Percentiles rank a stretch among this genome's conserved stretches.
Conservation (phyloP, 352 stramenopile genomes). For the Pseudoperonospora humuli region DNA sequence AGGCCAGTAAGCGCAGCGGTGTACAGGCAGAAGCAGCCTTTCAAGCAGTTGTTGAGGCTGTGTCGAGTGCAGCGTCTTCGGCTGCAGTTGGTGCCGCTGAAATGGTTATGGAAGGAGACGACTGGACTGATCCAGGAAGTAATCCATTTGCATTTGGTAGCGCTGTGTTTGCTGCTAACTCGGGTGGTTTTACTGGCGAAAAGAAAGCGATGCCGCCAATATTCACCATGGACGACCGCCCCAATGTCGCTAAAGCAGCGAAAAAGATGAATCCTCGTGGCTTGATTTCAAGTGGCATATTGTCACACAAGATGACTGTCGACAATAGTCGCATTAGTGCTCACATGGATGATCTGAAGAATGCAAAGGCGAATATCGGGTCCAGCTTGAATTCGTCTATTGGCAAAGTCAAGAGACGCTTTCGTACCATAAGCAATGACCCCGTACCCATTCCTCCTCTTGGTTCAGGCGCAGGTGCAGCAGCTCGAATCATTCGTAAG, state of each 20-base stretch:
- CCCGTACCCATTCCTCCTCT: constrained; percentile 20
- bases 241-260: constrained; percentile 44
- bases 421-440: constrained; percentile 49
- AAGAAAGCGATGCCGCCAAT: constrained; percentile 39
- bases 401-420: constrained; percentile 66
- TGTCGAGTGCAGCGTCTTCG: constrained; percentile 39
- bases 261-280: constrained; percentile 41
- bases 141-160: constrained; percentile 26
- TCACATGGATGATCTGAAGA: constrained; percentile 67
- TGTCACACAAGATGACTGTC: constrained; percentile 25
- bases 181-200: constrained; percentile 16
- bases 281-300: constrained; percentile 32
- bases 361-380: constrained; percentile 63
- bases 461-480: constrained; percentile 20
- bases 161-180: constrained; percentile 21
- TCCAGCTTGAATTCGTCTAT: constrained; percentile 66
- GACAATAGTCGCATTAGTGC: constrained; percentile 16
- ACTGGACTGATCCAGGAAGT: constrained; percentile 35
- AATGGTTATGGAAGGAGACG: constrained; percentile 43
- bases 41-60: constrained; percentile 56
- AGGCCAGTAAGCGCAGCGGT: constrained; percentile 53
- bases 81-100: constrained; percentile 27
- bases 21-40: constrained; percentile 68
- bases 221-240: constrained; percentile 56
- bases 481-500: constrained; percentile 65